Evolutionary conservation across 2,329 filamentous ascomycete genomes (phyloP).

Genomic region (Septoria linicola): DNA sequence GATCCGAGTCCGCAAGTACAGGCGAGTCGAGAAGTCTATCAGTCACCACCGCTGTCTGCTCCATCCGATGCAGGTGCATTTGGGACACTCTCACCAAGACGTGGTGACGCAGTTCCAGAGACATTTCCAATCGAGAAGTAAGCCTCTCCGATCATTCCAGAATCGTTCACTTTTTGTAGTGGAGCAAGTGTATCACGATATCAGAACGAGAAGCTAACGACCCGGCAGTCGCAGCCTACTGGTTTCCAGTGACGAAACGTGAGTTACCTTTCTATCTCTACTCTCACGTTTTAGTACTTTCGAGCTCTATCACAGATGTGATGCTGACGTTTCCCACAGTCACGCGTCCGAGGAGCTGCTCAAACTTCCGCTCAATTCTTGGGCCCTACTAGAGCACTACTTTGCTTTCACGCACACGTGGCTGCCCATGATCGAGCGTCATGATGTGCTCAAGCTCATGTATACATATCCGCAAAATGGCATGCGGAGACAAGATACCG

Average conservation of each 20-base stretch:
- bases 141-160: no score
- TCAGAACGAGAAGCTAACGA: constrained; percentile 5
- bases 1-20: background rate
- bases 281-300: no score
- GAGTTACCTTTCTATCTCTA: no score
- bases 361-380: constrained; percentile 55
- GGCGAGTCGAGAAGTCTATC: constrained; percentile 10
- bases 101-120: no score
- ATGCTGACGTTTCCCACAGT: background rate
- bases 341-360: constrained; percentile 2
- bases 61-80: constrained; percentile 16
- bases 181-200: no score
- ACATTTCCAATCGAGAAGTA: no score
- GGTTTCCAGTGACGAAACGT: no score
- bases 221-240: background rate
- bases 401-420: constrained; percentile 74
- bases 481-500: constrained; percentile 32
- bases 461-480: constrained; percentile 54
- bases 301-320: no score
- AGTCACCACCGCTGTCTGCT: constrained; percentile 26
- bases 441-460: constrained; percentile 59
- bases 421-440: constrained; percentile 71
- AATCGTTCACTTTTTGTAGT: no score
- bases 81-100: constrained; percentile 1
- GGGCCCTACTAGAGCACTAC: constrained; percentile 67